Base-by-base conservation (phyloP, 331 rosid species). In the Malus hybrid region DNA sequence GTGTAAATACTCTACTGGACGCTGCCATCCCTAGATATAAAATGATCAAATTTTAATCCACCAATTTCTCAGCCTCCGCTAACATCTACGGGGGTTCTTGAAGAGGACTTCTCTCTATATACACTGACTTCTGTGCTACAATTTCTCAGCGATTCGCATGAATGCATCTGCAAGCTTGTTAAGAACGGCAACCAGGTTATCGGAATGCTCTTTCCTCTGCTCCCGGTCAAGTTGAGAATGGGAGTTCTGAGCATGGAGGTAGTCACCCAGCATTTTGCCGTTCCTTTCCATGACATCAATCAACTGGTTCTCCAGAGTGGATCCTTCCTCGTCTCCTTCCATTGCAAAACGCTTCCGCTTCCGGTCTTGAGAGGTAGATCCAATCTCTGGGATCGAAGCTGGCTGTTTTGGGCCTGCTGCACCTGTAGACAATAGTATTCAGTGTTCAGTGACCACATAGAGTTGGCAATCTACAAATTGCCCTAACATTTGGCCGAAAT, bases 161-260 rank as follows among this genome's bases (percentile, higher is more conserved):
- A 92, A 80, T 65, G 99, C 97, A 78, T 86, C 93, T 63, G 99
- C 99, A 66, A 95, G 90, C 90, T 90, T 95, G 78, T 90, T 88
- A 55, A 95, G 93, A 20, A 95, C 99, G 44, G 90, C 83, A 72
- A 95, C 89, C 61, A 95, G 73, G 81, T 80, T 87, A 68, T 82
- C 87, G 4, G 90, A 84, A 65, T 92, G 89, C 81, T 83, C 87
- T 74, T 86, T 94, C 85, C 93, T 88, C 84, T 90, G 99, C 80
- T 92, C 93, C 13, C 93, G 82, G 67, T 92, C 97, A 66, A 89
- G 72, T 59, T 85, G 91, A 32, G 84, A 90, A 82, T 90, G 92
- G 18, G 77, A 36, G 76, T 89, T 95, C 85, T 90, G 97, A 70
- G 93, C 86, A 73, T 89, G 97, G 18, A 95, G 89, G n/a, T 90